Base-by-base conservation (phyloP, 495 filamentous ascomycete genomes). In the Talaromyces borbonicus region DNA sequence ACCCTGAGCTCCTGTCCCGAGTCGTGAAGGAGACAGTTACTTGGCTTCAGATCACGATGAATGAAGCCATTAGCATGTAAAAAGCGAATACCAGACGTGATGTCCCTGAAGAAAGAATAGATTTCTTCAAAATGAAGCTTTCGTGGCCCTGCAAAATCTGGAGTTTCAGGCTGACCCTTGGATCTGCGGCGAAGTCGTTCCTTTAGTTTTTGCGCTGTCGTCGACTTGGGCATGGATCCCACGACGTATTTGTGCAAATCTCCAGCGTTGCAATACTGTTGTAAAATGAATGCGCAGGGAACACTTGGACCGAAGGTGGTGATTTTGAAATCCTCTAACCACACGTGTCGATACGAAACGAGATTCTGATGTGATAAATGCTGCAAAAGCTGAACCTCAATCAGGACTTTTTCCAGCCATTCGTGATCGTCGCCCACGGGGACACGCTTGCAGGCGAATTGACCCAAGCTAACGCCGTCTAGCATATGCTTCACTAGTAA, bases 261-360 rank as follows among this genome's bases (percentile, higher is more conserved):
- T n/a, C 92, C 92, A 7, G 79, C 73, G 59, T 97, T 95, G 69
- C 92, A 98, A 54, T 94, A 97, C 57, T 98, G 88, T 55, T 98
- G 92, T 3, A 98, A 77, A 36, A 98, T 98, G 56, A 95, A 98
- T 14, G 89, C 89, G 53, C 90, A 96, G 5, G 89, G 87, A 0
- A 97, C 88, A 54, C 81, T 92, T 1, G 93, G 92, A 3, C 87
- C 85, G 56, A 97, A 98, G 2, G 71, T 73, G 50, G 75, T 90
- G 16, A 90, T 74, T 53, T 87, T 79, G 40, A 84, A 79, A 59
- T 95, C 81, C 60, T 98, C 90, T 15, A 98, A 75, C 92, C 92
- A 98, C 24, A 95, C 90, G 63, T 94, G 90, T 5, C 90, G 83
- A 59, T 98, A 98, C 0, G 87, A 92, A 1, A 98, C 93, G n/a